Conservation (phyloP, 176 grass and related monocot genomes). For the Cymbopogon citratus region DNA sequence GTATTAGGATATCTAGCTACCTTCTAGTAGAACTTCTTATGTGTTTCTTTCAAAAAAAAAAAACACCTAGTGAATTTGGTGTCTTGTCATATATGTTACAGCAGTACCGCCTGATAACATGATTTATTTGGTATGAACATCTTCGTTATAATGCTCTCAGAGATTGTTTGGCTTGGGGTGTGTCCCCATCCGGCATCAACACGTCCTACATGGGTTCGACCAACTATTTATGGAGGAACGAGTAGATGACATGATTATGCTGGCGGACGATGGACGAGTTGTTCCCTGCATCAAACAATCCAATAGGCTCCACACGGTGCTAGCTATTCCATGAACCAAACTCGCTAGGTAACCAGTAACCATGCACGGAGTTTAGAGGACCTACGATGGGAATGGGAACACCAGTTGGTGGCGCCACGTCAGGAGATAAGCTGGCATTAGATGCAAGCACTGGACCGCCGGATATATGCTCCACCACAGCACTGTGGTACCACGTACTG, state of each 20-base stretch:
- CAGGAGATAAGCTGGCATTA: slow-evolving; percentile 49
- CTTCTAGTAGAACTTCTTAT: too few species aligned
- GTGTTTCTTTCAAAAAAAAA: too few species aligned
- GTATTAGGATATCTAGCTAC: too few species aligned
- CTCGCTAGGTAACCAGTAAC: too few species aligned
- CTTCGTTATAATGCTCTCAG: neutral
- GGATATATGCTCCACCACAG: neutral
- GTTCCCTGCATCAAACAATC: neutral
- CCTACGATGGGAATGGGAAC: slow-evolving; percentile 3
- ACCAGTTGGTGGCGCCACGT: slow-evolving; percentile 36
- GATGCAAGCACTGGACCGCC: slow-evolving; percentile 4
- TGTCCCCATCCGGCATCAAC: neutral
- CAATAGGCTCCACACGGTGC: neutral
- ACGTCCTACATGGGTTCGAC: neutral
- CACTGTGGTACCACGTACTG: neutral
- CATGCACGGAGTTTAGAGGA: too few species aligned
- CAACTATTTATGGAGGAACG: neutral
- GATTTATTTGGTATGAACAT: neutral
- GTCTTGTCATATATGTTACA: neutral
- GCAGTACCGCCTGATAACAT: neutral
- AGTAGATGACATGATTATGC: neutral
- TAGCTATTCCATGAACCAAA: neutral
- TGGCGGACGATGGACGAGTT: too few species aligned
- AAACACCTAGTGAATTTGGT: too few species aligned
- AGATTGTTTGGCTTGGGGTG: neutral